A percentile compares a stretch with the other conserved stretches of the same genome.
These are phyloP conservation scores for Metschnikowia aberdeeniae DNA, from an alignment of 805 yeast species.

Conservation along the genomic window DNA sequence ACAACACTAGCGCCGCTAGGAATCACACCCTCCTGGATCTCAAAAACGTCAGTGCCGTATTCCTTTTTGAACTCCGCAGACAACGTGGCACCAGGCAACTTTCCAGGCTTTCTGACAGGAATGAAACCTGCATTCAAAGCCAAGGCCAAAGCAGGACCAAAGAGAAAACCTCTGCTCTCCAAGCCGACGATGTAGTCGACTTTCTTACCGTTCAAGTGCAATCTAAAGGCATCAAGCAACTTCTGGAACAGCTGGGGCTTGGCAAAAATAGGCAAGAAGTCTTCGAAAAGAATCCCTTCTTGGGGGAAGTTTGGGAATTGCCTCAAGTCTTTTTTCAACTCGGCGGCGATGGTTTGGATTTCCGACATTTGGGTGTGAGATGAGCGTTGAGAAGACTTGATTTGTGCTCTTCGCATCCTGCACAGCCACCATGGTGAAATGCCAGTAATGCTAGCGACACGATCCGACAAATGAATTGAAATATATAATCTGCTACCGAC, in stretches of 20 bases:
- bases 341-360: constrained; percentile 32
- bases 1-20: constrained; percentile 77
- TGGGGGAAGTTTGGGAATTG: constrained; percentile 94
- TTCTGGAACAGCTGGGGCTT: constrained; percentile 77
- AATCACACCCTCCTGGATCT: constrained; percentile 79
- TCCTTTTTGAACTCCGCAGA: constrained; percentile 80
- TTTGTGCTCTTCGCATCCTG: constrained; percentile 1
- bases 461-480: no score
- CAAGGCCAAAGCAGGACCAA: constrained; percentile 93
- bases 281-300: constrained; percentile 92
- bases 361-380: constrained; percentile 12
- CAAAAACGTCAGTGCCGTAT: constrained; percentile 87
- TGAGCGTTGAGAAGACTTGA: neutral
- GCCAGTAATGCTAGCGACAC: no score
- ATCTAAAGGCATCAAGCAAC: constrained; percentile 73
- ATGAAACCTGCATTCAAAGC: constrained; percentile 86
- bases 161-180: constrained; percentile 94
- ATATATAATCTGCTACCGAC: no score
- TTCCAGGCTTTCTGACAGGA: constrained; percentile 94
- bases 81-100: constrained; percentile 81
- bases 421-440: neutral
- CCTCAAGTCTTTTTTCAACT: constrained; percentile 34
- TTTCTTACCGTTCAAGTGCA: constrained; percentile 60
- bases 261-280: constrained; percentile 90
- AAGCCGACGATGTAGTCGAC: constrained; percentile 91